Conservation (phyloP, 1,139 yeast genomes). For the Saccharomycopsis hybrid region DNA sequence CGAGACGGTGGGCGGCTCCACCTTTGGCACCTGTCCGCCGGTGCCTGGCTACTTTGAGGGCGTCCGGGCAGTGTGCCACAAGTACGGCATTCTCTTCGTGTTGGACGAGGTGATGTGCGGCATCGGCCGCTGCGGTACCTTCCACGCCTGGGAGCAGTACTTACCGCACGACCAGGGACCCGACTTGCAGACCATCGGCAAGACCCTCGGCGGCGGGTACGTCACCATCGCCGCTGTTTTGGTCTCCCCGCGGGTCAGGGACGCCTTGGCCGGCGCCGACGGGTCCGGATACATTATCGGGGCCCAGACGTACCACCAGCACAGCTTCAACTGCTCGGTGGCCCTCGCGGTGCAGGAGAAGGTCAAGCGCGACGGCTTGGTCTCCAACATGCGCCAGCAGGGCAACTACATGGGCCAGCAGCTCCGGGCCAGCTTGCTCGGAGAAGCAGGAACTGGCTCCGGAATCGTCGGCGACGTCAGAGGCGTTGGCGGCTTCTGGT, state of each 20-base stretch:
- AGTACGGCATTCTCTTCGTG: slow-evolving; percentile 42
- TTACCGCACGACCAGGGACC: slow-evolving; percentile 35
- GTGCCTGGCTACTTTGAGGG: slow-evolving; percentile 41
- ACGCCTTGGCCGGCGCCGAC: slow-evolving; percentile 34
- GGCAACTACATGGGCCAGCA: slow-evolving; percentile 36
- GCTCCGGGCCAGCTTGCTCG: slow-evolving; percentile 26
- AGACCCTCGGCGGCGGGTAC: slow-evolving; percentile 50
- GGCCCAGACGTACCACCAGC: slow-evolving; percentile 48
- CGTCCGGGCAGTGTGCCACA: slow-evolving; percentile 30
- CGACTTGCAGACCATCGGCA: slow-evolving; percentile 48
- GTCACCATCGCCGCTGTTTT: slow-evolving; percentile 51
- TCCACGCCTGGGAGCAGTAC: slow-evolving; percentile 36
- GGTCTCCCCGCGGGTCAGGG: slow-evolving; percentile 39
- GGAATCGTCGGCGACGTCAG: slow-evolving; percentile 51
- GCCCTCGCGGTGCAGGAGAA: slow-evolving; percentile 30
- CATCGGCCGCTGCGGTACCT: slow-evolving; percentile 39
- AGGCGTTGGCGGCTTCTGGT: slow-evolving; percentile 59
- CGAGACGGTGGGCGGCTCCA: slow-evolving; percentile 38
- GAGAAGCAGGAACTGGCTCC: slow-evolving; percentile 29
- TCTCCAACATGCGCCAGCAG: slow-evolving; percentile 24
- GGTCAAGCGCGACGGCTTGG: slow-evolving; percentile 23
- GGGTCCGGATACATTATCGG: slow-evolving; percentile 40
- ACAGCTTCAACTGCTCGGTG: slow-evolving; percentile 47
- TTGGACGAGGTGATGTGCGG: slow-evolving; percentile 52
- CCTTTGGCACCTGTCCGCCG: slow-evolving; percentile 35